Evolutionary conservation across 257 asterid species (phyloP).

Genomic region (Euphrasia confusa): DNA sequence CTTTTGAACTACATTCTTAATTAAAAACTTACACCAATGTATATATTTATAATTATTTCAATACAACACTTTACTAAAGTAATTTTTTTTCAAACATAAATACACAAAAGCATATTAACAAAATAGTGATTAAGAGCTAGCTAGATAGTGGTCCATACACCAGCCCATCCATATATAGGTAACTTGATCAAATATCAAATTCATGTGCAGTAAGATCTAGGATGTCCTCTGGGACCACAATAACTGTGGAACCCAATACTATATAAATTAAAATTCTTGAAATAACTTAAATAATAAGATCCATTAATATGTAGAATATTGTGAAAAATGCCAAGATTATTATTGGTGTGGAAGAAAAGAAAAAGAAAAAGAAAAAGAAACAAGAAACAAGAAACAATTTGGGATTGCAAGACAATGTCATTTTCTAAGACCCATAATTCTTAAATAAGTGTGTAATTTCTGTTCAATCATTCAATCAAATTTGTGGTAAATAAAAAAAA

Average conservation of each 20-base stretch:
- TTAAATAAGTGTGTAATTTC: conserved; percentile 3
- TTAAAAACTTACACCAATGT: too few relatives aligned
- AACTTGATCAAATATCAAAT: background rate
- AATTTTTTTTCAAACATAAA: too few relatives aligned
- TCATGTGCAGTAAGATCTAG: conserved; percentile 11
- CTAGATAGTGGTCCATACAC: too few relatives aligned
- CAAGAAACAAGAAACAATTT: conserved; percentile 33
- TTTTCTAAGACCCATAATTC: conserved; percentile 35
- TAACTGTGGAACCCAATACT: conserved; percentile 20
- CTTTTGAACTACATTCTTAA: too few relatives aligned
- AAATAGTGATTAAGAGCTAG: too few relatives aligned
- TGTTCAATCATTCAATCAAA: conserved; percentile 11
- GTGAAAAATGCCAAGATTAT: conserved; percentile 23
- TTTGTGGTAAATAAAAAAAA: background rate
- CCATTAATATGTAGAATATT: conserved; percentile 15
- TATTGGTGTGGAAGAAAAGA: conserved; percentile 8
- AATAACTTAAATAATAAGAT: background rate
- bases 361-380: conserved; percentile 28
- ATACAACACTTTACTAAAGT: too few relatives aligned
- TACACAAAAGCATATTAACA: too few relatives aligned
- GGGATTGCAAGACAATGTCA: conserved; percentile 26
- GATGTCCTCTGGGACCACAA: conserved; percentile 23
- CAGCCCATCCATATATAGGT: too few relatives aligned
- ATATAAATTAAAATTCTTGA: background rate
- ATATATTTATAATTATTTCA: too few relatives aligned